A percentile compares a stretch with the other conserved stretches of the same genome.
Evolutionary conservation across 2,329 filamentous ascomycete genomes (phyloP).

Genomic region (Nemania diffusa): DNA sequence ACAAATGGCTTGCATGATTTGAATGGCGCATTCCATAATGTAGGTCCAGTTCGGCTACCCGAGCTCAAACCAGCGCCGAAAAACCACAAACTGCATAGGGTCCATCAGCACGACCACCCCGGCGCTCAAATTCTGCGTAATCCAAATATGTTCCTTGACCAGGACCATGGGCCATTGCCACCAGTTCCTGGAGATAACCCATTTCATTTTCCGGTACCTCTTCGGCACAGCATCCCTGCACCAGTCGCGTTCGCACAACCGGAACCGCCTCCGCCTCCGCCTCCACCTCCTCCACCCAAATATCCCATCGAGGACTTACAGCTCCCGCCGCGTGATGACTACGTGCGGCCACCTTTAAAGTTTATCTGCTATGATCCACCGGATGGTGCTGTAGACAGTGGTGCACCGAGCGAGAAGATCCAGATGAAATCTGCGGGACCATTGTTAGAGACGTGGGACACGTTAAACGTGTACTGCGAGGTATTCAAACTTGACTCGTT

Average conservation of each 20-base stretch:
- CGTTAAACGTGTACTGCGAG: slow-evolving; percentile 96
- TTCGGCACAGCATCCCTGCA: slow-evolving; percentile 57
- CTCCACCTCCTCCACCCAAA: slow-evolving; percentile 78
- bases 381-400: slow-evolving; percentile 58
- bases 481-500: slow-evolving; percentile 96
- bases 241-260: slow-evolving; percentile 54
- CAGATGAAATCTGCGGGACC: slow-evolving; percentile 86
- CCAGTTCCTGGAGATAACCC: slow-evolving; percentile 58
- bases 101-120: slow-evolving; percentile 56
- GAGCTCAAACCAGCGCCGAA: slow-evolving; percentile 80
- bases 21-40: slow-evolving; percentile 47
- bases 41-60: slow-evolving; percentile 69
- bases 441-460: slow-evolving; percentile 93
- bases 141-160: slow-evolving; percentile 50
- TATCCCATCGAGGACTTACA: slow-evolving; percentile 97
- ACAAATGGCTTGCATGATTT: slow-evolving; percentile 52
- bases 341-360: slow-evolving; percentile 78
- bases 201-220: slow-evolving; percentile 58
- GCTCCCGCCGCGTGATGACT: slow-evolving; percentile 73
- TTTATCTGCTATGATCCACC: slow-evolving; percentile 77
- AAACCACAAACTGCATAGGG: slow-evolving; percentile 69
- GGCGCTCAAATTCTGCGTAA: slow-evolving; percentile 53
- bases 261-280: slow-evolving; percentile 69
- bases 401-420: slow-evolving; percentile 68
- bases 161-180: slow-evolving; percentile 54